Conservation (phyloP, 1,284 basidiomycete species). For the Dichomitus squalens region DNA sequence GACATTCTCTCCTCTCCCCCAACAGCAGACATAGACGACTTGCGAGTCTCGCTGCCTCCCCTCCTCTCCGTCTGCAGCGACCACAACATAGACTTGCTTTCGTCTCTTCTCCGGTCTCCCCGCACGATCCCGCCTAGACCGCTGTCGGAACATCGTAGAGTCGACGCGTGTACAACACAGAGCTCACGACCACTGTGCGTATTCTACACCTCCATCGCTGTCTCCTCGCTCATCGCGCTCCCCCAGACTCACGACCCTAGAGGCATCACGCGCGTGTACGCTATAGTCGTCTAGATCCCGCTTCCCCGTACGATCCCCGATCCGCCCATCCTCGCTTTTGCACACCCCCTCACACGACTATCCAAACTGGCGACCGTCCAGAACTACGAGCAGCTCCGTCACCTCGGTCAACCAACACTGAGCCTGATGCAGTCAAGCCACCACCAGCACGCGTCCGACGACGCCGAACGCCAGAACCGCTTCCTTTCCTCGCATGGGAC, state of each 20-base stretch:
- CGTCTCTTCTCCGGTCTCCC: constrained; percentile 15
- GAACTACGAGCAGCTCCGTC: constrained; percentile 30
- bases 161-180: constrained; percentile 26
- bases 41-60: constrained; percentile 19
- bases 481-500: constrained; percentile 48
- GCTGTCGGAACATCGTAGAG: constrained; percentile 25
- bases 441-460: constrained; percentile 36
- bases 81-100: constrained; percentile 10
- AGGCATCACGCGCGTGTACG: constrained; percentile 26
- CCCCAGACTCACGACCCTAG: constrained; percentile 29
- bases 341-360: constrained; percentile 20
- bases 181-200: constrained; percentile 25
- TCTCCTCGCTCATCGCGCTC: constrained; percentile 8
- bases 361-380: constrained; percentile 33
- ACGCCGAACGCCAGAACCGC: constrained; percentile 54
- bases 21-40: constrained; percentile 17
- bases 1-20: constrained; percentile 12
- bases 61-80: constrained; percentile 4
- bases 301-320: constrained; percentile 9
- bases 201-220: background rate
- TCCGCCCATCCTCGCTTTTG: constrained; percentile 9
- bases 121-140: constrained; percentile 26
- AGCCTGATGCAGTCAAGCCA: constrained; percentile 33
- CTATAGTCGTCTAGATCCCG: constrained; percentile 24
- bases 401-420: constrained; percentile 27